Percentiles rank a stretch among this genome's conserved stretches.
Evolutionary conservation across 768 basidiomycete species (phyloP).

Genomic region (Epithele typhae): DNA sequence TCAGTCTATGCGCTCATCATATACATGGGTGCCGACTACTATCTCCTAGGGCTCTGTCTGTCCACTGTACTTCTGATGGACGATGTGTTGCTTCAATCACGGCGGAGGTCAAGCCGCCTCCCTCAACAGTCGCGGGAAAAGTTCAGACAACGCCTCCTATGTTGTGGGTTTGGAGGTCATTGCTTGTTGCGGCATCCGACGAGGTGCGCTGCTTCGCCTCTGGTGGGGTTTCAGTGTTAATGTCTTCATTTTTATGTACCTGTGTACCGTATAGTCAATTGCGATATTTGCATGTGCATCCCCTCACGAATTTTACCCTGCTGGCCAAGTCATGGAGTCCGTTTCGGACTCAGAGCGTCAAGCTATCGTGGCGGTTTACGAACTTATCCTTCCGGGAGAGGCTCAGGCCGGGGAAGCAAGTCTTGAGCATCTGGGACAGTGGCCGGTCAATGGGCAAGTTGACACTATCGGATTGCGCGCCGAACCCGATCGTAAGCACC

Average conservation of each 20-base stretch:
- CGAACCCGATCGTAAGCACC: constrained; percentile 40
- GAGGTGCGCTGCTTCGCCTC: constrained; percentile 22
- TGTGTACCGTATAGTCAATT: constrained; percentile 11
- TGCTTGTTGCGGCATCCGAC: constrained; percentile 24
- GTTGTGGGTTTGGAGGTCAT: constrained; percentile 32
- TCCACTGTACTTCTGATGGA: constrained; percentile 53
- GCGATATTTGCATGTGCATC: constrained; percentile 46
- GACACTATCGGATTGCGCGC: constrained; percentile 41
- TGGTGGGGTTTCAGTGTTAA: neutral
- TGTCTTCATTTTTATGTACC: neutral
- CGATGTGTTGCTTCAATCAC: constrained; percentile 30
- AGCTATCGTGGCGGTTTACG: constrained; percentile 37
- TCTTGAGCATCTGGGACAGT: constrained; percentile 49
- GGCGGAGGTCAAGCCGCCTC: constrained; percentile 21
- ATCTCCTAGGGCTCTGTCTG: constrained; percentile 43
- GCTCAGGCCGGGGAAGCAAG: constrained; percentile 29
- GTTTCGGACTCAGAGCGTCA: constrained; percentile 27
- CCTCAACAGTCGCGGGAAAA: constrained; percentile 28
- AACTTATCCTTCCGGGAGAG: constrained; percentile 28
- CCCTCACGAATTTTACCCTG: constrained; percentile 31
- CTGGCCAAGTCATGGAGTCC: constrained; percentile 15
- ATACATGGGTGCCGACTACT: too few relatives aligned
- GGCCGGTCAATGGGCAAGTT: constrained; percentile 47
- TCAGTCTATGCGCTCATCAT: neutral
- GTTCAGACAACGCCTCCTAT: constrained; percentile 19